Evolutionary conservation across 345 rosid genomes (phyloP).

Genomic region (Punica granatum): DNA sequence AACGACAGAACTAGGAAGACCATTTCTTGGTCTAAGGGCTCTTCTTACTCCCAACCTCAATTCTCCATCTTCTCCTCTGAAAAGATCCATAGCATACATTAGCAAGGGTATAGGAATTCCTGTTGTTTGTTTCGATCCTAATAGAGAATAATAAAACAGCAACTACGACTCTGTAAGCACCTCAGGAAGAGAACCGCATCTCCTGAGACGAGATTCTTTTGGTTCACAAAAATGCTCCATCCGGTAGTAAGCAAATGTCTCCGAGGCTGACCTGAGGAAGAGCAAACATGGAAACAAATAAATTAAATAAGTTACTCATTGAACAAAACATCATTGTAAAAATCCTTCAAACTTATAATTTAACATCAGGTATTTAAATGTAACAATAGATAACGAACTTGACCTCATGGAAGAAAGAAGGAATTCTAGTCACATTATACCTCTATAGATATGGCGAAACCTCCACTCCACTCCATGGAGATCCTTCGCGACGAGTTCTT

Average conservation of each 20-base stretch:
- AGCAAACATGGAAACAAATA: conserved; percentile 3
- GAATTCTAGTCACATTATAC: conserved; percentile 20
- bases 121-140: not conserved
- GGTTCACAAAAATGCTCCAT: conserved; percentile 92
- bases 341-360: conserved; percentile 12
- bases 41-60: conserved; percentile 83
- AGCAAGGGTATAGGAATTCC: not conserved
- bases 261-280: conserved; percentile 83
- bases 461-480: conserved; percentile 87
- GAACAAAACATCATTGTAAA: not conserved
- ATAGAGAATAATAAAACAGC: not conserved
- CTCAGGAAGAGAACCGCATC: conserved; percentile 91
- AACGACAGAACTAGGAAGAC: conserved; percentile 59
- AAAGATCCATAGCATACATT: conserved; percentile 6
- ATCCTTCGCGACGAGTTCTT: conserved; percentile 84
- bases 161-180: conserved; percentile 24
- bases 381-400: not conserved
- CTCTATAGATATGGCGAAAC: conserved; percentile 86
- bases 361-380: conserved; percentile 5
- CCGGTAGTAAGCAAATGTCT: conserved; percentile 96
- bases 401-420: not conserved
- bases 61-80: conserved; percentile 72
- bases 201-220: conserved; percentile 85
- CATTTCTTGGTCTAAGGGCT: conserved; percentile 62
- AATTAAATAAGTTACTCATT: not conserved